These are phyloP conservation scores for Linnemannia exigua DNA, from an alignment of 192 early-diverging fungal species.

Conservation along the genomic window DNA sequence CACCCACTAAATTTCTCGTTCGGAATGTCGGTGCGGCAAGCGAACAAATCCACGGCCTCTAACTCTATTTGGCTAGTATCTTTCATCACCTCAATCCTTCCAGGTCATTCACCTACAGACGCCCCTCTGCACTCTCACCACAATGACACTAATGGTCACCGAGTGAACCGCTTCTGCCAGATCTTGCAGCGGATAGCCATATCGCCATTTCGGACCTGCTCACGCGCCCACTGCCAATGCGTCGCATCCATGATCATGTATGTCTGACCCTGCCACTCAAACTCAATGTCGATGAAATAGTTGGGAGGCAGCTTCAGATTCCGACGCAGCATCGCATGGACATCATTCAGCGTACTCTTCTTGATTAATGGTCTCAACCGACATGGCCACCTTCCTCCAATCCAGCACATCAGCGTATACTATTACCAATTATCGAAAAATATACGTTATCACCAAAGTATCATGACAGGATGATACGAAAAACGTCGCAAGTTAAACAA, in stretches of 20 bases:
- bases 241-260: constrained; percentile 31
- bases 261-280: constrained; percentile 23
- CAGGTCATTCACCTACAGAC: too few relatives aligned
- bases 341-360: constrained; percentile 7
- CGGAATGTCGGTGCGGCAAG: too few relatives aligned
- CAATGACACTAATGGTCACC: background rate
- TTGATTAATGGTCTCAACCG: constrained; percentile 23
- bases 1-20: too few relatives aligned
- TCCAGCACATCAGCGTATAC: constrained; percentile 39
- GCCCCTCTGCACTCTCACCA: too few relatives aligned
- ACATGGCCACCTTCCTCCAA: constrained; percentile 34
- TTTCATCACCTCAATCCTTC: too few relatives aligned
- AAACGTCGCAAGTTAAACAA: background rate
- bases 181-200: constrained; percentile 27
- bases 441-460: background rate
- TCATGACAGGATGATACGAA: background rate
- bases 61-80: too few relatives aligned
- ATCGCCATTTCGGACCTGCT: constrained; percentile 15
- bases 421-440: background rate
- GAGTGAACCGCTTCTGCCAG: constrained; percentile 26
- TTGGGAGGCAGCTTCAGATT: constrained; percentile 2
- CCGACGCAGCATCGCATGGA: constrained; percentile 21
- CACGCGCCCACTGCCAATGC: constrained; percentile 34
- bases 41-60: too few relatives aligned
- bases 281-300: constrained; percentile 27